phyloP scores from a whole-genome alignment of 495 filamentous ascomycete genomes.

The Penicillium angulare region DNA sequence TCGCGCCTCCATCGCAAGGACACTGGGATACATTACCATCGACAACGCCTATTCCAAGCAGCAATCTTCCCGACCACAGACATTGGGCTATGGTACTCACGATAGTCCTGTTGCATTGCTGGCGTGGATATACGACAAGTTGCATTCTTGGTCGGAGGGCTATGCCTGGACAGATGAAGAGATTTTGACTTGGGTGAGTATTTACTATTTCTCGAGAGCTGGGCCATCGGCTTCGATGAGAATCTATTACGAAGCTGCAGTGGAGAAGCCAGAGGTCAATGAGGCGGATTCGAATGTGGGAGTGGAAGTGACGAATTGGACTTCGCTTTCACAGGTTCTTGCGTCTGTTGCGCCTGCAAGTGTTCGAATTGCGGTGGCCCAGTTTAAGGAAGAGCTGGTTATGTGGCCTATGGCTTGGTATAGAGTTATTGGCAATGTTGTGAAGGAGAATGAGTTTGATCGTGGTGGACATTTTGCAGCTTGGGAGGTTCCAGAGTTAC shows the following conservation, averaged over 20 bases:
- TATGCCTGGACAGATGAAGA: slow-evolving; percentile 56
- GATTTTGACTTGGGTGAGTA: slow-evolving; percentile 53
- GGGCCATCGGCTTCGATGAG: slow-evolving; percentile 48
- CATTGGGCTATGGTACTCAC: slow-evolving; percentile 47
- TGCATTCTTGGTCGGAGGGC: slow-evolving; percentile 49
- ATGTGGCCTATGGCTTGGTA: slow-evolving; percentile 42
- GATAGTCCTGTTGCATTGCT: slow-evolving; percentile 52
- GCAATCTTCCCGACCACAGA: slow-evolving; percentile 51
- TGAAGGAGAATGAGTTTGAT: slow-evolving; percentile 41
- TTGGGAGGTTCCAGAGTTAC: slow-evolving; percentile 46
- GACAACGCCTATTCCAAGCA: slow-evolving; percentile 45
- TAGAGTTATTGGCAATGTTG: slow-evolving; percentile 38
- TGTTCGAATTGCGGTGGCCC: slow-evolving; percentile 42
- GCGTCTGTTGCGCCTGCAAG: slow-evolving; percentile 13
- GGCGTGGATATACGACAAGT: slow-evolving; percentile 56
- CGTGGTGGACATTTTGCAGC: slow-evolving; percentile 53
- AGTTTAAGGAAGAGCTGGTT: slow-evolving; percentile 45
- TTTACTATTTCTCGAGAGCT: slow-evolving; percentile 52
- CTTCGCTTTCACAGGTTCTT: slow-evolving; percentile 12
- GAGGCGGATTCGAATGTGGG: no score
- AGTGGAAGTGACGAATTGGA: slow-evolving; percentile 16
- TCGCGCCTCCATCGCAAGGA: slow-evolving; percentile 29
- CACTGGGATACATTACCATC: slow-evolving; percentile 32
- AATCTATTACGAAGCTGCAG: slow-evolving; percentile 50
- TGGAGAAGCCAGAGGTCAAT: slow-evolving; percentile 20